These are phyloP conservation scores for Metschnikowia borealis DNA, from an alignment of 805 yeast species.

Conservation along the genomic window DNA sequence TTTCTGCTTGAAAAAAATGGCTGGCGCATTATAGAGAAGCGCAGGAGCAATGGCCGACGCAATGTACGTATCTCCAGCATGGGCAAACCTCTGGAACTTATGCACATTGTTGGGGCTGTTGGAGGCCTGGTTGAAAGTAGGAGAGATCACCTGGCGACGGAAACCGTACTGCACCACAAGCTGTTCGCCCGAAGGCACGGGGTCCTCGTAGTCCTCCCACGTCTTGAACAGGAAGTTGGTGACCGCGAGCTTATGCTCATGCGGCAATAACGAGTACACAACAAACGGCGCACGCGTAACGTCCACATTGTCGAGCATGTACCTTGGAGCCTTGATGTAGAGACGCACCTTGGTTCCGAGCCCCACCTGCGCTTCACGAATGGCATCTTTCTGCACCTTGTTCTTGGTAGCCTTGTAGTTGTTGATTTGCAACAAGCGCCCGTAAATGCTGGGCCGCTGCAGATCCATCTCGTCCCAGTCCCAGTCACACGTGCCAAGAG, in stretches of 20 bases:
- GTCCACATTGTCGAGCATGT: constrained; percentile 40
- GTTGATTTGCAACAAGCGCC: constrained; percentile 64
- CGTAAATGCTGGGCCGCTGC: constrained; percentile 75
- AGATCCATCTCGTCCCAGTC: constrained; percentile 79
- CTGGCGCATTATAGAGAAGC: constrained; percentile 79
- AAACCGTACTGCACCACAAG: constrained; percentile 91
- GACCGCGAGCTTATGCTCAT: constrained; percentile 83
- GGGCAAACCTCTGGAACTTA: constrained; percentile 79
- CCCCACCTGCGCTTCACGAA: constrained; percentile 36
- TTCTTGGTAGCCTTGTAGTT: constrained; percentile 76
- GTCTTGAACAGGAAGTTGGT: constrained; percentile 77
- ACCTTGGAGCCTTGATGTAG: constrained; percentile 53
- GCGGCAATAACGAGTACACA: constrained; percentile 70
- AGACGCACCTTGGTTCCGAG: constrained; percentile 64
- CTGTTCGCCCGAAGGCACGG: constrained; percentile 78
- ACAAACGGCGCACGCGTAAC: constrained; percentile 50
- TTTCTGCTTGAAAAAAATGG: constrained; percentile 62
- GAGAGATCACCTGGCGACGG: constrained; percentile 77
- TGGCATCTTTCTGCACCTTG: constrained; percentile 58
- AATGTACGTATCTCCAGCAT: constrained; percentile 61
- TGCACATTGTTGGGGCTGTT: constrained; percentile 81
- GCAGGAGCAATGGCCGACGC: constrained; percentile 90
- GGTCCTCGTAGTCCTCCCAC: constrained; percentile 86
- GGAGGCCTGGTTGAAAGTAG: constrained; percentile 76
- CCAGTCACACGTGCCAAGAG: constrained; percentile 79